Base-by-base conservation (phyloP, 306 rosid species). In the Notholithocarpus densiflorus region DNA sequence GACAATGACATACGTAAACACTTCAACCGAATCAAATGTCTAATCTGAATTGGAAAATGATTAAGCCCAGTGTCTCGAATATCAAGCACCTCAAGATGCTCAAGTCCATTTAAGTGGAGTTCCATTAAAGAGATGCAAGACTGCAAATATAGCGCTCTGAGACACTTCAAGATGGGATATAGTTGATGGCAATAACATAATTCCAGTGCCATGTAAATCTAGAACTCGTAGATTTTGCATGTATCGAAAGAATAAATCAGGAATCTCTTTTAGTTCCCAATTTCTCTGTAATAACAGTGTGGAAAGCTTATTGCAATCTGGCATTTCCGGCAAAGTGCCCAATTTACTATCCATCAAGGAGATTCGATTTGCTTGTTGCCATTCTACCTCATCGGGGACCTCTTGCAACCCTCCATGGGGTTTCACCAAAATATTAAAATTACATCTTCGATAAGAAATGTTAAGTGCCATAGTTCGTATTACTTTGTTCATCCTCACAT, bases 61-160 rank as follows among this genome's bases (percentile, higher is more conserved):
- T 8, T 20, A 14, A 83, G 53, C 48, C 48, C 31, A 7, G 68
- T 79, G 72, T 29, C 86, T 1, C 70, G 64, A 20, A 79, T 75
- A 74, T 83, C 86, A 55, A 83, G 83, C 62, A 83, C 76, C 75
- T 79, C 80, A 52, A 79, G 81, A 61, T 15, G n/a, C 79, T 32
- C 61, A 69, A 83, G 83, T 61, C 48, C 52, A n/a, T 2, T 27
- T 26, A 75, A 60, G 70, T 77, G 45, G 26, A 83, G 71, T 21
- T 53, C 29, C 9, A 1, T 15, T 37, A 77, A 54, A 4, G 2
- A 23, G 27, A 11, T n/a, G 4, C 85, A 78, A 1, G 15, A 31
- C 51, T 77, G 73, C 14, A 78, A 26, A 48, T 78, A 84, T 3
- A 84, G 66, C 11, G 37, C 69, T 56, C 45, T 77, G 0, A 80